Base-by-base conservation (phyloP, 2,329 filamentous ascomycete genomes). In the Bipolaris oryzae region DNA sequence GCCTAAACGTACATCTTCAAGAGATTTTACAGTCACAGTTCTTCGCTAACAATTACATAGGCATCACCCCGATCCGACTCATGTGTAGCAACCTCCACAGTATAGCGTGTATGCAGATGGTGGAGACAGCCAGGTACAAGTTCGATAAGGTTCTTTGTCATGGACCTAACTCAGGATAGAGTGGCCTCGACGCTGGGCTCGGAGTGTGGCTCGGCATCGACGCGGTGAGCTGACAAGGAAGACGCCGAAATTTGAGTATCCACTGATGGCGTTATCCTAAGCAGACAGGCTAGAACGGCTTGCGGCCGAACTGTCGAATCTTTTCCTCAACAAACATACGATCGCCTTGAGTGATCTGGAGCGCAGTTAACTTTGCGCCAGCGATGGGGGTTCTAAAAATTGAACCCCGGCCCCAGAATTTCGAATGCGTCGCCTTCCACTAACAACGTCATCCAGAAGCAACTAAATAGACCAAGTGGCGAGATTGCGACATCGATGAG, bases 191-290 rank as follows among this genome's bases (percentile, higher is more conserved):
- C 13, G 5, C 15, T 3, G 7, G 23, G 21, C 7, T n/a, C 16
- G 16, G 7, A 28, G 5, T 5, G 16, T 20, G 28, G 10, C 16
- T 45, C 43, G 42, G 20, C 51, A 37, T 37, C 23, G 28, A 49
- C 13, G 51, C 43, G 43, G 43, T 31, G 25, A 18, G n/a, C 43
- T 21, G 11, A 11, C 7, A 42, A 20, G 6, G 15, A 34, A 33
- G 10, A 21, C 16, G 16, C 43, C 28, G 43, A 45, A 33, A 45
- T 45, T 45, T n/a, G 11, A 20, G 43, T 11, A 10, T 13, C 43
- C 43, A 45, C 31, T 34, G 33, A 44, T 55, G 42, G 46, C 47
- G 50, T 55, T 50, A 55, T 43, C 51, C 42, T 47, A 37, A 48
- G 35, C 34, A 42, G 10, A 25, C 21, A 23, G 21, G 11, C 38